Evolutionary conservation across 108 stramenopile genomes (phyloP).

Genomic region (Bacterosira constricta): DNA sequence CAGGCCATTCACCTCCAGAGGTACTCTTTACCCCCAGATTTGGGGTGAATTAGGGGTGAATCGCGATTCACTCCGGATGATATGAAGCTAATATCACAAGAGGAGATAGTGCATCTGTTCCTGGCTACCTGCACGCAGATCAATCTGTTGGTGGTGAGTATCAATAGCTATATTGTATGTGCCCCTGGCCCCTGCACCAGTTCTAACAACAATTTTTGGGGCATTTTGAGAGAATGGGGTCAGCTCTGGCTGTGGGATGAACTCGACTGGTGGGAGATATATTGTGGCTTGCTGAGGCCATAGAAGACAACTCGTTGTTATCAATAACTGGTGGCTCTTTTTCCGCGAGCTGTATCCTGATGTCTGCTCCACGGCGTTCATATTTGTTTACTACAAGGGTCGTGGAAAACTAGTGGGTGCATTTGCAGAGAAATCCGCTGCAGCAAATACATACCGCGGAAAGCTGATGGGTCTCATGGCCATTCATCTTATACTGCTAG

Average conservation of each 20-base stretch:
- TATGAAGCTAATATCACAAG: too few relatives aligned
- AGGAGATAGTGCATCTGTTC: too few relatives aligned
- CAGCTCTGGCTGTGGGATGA: constrained; percentile 5
- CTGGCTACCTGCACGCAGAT: too few relatives aligned
- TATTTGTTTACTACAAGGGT: constrained; percentile 3
- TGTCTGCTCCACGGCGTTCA: constrained; percentile 1
- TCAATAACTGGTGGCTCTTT: constrained; percentile 31
- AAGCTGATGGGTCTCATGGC: constrained; percentile 23
- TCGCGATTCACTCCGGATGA: too few relatives aligned
- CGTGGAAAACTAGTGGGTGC: neutral
- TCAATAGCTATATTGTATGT: too few relatives aligned
- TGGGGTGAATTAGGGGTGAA: too few relatives aligned
- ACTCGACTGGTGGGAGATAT: neutral
- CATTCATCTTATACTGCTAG: constrained; percentile 11
- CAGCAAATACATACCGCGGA: constrained; percentile 22
- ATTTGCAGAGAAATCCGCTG: neutral
- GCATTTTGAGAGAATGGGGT: neutral
- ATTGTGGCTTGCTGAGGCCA: constrained; percentile 4
- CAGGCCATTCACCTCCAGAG: too few relatives aligned
- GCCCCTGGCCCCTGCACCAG: too few relatives aligned
- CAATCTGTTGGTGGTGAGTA: too few relatives aligned
- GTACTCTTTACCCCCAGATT: too few relatives aligned
- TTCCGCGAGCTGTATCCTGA: constrained; percentile 1
- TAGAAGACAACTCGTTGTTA: neutral
- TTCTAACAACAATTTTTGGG: too few relatives aligned